Conservation (phyloP, 73 alveolate species). For the Tetrahymena thermophila region DNA sequence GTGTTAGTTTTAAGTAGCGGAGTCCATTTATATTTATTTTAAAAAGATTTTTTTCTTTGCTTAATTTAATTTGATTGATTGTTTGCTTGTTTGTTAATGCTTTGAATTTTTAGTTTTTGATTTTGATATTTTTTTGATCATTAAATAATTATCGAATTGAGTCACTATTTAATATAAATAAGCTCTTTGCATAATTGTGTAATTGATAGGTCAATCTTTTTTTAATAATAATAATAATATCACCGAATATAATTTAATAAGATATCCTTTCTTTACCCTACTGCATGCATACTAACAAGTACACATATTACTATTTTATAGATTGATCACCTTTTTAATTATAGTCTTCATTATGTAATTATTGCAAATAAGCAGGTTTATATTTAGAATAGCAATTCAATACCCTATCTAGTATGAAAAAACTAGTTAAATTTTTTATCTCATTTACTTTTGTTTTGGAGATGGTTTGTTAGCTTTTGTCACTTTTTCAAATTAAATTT, state of each 20-base stretch:
- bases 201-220: not conserved
- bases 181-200: not conserved
- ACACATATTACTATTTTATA: not conserved
- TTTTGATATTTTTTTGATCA: not conserved
- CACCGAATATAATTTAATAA: not conserved
- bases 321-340: not conserved
- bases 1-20: not conserved
- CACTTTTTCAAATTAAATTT: not conserved
- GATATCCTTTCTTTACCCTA: not conserved
- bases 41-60: not conserved
- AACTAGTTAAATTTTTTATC: not conserved
- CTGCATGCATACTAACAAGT: too few species aligned
- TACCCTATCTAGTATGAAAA: not conserved
- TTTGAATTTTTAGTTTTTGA: not conserved
- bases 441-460: not conserved
- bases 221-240: too few species aligned
- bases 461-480: not conserved
- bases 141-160: not conserved
- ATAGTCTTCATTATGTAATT: not conserved
- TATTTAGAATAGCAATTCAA: not conserved
- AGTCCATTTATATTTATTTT: not conserved
- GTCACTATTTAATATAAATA: not conserved
- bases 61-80: not conserved
- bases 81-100: not conserved
- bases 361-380: not conserved